Percentiles rank a stretch among this genome's conserved stretches.
Conservation (phyloP, 1,284 basidiomycete species). For the Testicularia cyperi region DNA sequence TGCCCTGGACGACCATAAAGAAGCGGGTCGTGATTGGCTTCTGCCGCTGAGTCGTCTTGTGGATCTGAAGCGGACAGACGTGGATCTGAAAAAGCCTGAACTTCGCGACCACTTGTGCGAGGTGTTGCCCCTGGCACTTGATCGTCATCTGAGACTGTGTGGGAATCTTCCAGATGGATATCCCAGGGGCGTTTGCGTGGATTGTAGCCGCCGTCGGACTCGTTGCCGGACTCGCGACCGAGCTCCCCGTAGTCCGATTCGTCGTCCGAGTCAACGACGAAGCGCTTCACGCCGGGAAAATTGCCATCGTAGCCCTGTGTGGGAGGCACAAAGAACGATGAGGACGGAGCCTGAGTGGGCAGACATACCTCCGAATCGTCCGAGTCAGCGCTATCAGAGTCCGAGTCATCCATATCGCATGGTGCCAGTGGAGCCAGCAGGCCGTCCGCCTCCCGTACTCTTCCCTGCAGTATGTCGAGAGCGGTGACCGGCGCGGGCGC, state of each 20-base stretch:
- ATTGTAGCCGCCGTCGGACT: neutral
- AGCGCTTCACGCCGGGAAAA: constrained; percentile 16
- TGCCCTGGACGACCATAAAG: constrained; percentile 10
- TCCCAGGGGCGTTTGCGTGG: too few relatives aligned
- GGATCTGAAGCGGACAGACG: too few relatives aligned
- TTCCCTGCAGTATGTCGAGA: constrained; percentile 20
- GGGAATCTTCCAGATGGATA: neutral
- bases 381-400: neutral
- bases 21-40: constrained; percentile 3
- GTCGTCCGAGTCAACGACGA: constrained; percentile 19
- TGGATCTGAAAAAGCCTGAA: neutral
- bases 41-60: too few relatives aligned
- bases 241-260: constrained; percentile 8
- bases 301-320: constrained; percentile 35
- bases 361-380: too few relatives aligned
- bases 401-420: neutral
- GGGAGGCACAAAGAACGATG: constrained; percentile 13
- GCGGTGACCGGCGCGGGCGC: constrained; percentile 16
- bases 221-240: neutral
- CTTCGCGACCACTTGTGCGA: too few relatives aligned
- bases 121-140: too few relatives aligned
- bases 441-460: neutral
- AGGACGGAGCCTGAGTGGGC: constrained; percentile 1
- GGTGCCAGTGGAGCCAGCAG: neutral
- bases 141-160: neutral